phyloP scores from a whole-genome alignment of 2,329 filamentous ascomycete genomes.

The Dactylellina haptotyla region DNA sequence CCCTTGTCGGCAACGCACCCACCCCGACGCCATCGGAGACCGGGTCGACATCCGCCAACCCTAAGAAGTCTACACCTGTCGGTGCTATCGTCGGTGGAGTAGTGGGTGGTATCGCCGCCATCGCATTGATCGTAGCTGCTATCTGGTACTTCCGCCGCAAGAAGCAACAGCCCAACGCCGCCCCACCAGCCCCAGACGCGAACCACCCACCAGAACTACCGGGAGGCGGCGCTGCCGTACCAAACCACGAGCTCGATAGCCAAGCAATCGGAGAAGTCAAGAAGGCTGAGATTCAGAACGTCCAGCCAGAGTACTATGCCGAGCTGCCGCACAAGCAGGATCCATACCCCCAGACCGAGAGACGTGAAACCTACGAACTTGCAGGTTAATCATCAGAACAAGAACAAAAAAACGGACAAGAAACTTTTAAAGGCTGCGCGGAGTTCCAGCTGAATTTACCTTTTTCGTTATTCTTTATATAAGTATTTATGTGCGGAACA shows the following conservation, averaged over 20 bases:
- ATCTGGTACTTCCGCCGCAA: constrained; percentile 62
- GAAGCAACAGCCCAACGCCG: background rate
- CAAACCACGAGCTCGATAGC: background rate
- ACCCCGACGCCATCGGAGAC: background rate
- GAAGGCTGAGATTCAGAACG: background rate
- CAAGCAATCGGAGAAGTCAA: background rate
- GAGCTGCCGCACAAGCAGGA: constrained; percentile 2
- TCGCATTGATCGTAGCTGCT: constrained; percentile 62
- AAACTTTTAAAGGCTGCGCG: too few relatives aligned
- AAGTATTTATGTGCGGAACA: too few relatives aligned
- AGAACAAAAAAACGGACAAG: too few relatives aligned
- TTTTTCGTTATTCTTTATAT: too few relatives aligned
- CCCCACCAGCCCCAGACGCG: background rate
- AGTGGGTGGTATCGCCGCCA: constrained; percentile 64
- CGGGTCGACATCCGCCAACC: background rate
- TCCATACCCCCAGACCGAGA: background rate
- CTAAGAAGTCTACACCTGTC: constrained; percentile 56
- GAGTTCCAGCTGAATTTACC: too few relatives aligned
- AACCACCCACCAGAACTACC: background rate
- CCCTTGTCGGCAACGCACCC: constrained; percentile 6
- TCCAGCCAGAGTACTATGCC: background rate
- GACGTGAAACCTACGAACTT: background rate
- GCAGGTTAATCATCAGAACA: background rate
- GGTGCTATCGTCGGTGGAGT: constrained; percentile 65
- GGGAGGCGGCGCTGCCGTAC: background rate